A percentile compares a stretch with the other conserved stretches of the same genome.
phyloP scores from a whole-genome alignment of 2,329 filamentous ascomycete species.

The Blastomyces gilchristii region DNA sequence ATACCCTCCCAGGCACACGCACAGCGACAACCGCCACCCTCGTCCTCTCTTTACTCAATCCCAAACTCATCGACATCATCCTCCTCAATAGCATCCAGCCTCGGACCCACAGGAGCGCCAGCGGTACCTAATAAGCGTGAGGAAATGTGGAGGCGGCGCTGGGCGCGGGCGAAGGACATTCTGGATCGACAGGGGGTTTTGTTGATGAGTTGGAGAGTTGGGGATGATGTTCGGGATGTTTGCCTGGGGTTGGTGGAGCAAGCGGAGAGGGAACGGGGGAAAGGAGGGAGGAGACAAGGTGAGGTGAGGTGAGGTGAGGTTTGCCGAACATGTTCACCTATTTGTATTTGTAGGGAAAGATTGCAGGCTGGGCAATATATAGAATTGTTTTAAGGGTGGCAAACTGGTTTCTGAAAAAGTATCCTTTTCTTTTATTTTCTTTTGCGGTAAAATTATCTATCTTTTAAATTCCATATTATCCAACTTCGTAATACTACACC shows the following conservation, averaged over 20 bases:
- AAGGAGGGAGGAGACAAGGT: not conserved
- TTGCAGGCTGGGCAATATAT: not conserved
- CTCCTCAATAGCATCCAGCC: not conserved
- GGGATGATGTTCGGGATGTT: conserved; percentile 36
- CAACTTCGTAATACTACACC: not conserved
- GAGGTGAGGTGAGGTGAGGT: not conserved
- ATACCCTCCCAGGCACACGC: not conserved
- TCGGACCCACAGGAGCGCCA: not conserved
- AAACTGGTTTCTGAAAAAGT: too few relatives aligned
- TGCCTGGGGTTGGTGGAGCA: conserved; percentile 35
- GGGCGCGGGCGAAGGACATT: conserved; percentile 37
- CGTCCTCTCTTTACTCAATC: not conserved
- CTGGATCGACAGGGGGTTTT: conserved; percentile 35
- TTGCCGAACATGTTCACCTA: not conserved
- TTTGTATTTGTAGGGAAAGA: not conserved
- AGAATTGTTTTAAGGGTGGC: not conserved
- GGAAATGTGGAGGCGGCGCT: conserved; percentile 40
- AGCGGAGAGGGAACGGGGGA: conserved; percentile 23
- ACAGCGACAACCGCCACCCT: not conserved
- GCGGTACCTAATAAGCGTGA: conserved; percentile 36
- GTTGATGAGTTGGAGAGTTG: conserved; percentile 38
- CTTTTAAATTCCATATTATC: not conserved
- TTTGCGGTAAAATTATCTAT: not conserved
- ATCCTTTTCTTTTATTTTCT: not conserved
- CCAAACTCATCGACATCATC: conserved; percentile 7